Conservation (phyloP, 164 flowering plant species). For the Stephania japonica region DNA sequence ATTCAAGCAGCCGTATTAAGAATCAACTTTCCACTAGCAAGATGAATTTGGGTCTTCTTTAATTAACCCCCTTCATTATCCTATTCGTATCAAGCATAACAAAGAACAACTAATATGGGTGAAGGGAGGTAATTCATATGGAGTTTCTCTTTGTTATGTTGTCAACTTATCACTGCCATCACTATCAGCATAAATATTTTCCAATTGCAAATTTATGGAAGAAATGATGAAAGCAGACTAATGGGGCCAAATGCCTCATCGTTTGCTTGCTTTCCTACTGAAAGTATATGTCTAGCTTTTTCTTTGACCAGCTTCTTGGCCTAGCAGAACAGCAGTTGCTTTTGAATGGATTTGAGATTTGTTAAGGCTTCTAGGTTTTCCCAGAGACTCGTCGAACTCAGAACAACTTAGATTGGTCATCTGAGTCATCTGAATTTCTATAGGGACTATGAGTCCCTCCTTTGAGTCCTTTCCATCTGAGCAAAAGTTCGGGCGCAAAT, state of each 20-base stretch:
- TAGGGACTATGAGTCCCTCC: neutral
- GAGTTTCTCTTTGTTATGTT: neutral
- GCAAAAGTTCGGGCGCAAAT: neutral
- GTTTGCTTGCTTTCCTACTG: conserved; percentile 9
- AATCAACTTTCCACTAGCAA: no score
- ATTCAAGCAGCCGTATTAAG: no score
- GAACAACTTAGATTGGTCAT: neutral
- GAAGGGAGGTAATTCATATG: neutral
- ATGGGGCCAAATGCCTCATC: neutral
- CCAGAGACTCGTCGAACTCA: neutral
- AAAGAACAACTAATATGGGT: neutral
- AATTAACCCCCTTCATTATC: neutral
- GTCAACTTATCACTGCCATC: neutral
- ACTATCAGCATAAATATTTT: neutral
- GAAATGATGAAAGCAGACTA: neutral
- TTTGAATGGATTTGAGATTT: neutral
- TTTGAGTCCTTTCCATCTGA: conserved; percentile 1
- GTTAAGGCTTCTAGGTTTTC: neutral
- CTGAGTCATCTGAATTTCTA: neutral
- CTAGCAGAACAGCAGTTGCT: conserved; percentile 3
- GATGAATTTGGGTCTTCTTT: no score
- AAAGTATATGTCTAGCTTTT: conserved; percentile 8
- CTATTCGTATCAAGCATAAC: neutral
- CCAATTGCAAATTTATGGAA: neutral
- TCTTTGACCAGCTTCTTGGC: conserved; percentile 12